phyloP scores from a whole-genome alignment of 306 rosid species.

The Malus sieversii region DNA sequence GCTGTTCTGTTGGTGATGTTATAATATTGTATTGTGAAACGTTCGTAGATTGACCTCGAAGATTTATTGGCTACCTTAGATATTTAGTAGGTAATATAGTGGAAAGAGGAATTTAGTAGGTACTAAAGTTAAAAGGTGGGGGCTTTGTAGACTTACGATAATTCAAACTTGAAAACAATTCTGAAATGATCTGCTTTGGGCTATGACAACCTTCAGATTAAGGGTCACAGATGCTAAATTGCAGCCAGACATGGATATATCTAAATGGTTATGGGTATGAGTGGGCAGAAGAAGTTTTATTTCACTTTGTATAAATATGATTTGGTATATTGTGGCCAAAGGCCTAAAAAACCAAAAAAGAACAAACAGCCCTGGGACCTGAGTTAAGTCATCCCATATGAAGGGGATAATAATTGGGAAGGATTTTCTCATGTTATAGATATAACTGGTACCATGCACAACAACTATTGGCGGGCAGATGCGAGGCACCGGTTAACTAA shows the following conservation, averaged over 20 bases:
- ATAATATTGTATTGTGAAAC: neutral
- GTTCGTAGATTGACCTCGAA: neutral
- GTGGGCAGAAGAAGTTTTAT: neutral
- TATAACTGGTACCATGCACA: no score
- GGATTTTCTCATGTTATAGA: neutral
- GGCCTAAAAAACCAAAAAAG: neutral
- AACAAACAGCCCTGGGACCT: neutral
- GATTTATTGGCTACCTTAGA: no score
- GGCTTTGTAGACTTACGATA: neutral
- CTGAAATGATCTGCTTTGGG: neutral
- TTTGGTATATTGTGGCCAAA: no score
- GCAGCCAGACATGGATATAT: neutral
- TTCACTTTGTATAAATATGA: no score
- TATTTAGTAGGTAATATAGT: neutral
- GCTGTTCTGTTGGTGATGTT: neutral
- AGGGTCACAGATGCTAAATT: neutral
- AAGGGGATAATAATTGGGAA: neutral
- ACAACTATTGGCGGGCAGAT: no score
- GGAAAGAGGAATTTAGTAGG: neutral
- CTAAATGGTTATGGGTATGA: neutral
- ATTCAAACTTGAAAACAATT: neutral
- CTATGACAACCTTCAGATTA: neutral
- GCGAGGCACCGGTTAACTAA: neutral
- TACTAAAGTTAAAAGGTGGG: neutral
- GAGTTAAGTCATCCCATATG: neutral